These are phyloP conservation scores for Letharia lupina DNA, from an alignment of 495 filamentous ascomycete genomes.

Conservation along the genomic window DNA sequence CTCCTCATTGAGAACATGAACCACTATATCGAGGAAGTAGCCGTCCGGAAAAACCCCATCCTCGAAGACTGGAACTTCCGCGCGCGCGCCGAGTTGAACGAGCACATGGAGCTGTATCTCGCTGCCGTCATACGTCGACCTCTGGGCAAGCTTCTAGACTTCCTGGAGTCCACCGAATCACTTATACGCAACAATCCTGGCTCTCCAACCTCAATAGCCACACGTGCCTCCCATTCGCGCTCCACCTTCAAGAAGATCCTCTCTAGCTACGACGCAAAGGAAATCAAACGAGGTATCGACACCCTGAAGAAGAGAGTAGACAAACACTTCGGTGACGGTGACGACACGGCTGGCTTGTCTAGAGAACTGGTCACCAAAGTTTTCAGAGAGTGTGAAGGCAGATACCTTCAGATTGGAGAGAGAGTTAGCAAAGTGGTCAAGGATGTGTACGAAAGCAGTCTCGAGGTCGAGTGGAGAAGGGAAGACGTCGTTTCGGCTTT, in stretches of 20 bases:
- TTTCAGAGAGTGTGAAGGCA: constrained; percentile 64
- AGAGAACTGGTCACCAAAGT: constrained; percentile 67
- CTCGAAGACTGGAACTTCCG: constrained; percentile 72
- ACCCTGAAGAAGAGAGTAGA: constrained; percentile 81
- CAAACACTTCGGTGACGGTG: constrained; percentile 89
- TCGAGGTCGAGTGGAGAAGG: constrained; percentile 55
- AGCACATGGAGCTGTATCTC: constrained; percentile 81
- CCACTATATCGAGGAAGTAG: constrained; percentile 86
- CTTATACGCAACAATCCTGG: constrained; percentile 38
- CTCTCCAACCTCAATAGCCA: constrained; percentile 46
- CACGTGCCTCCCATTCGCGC: constrained; percentile 70
- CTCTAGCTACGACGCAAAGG: constrained; percentile 67
- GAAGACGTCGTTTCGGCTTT: constrained; percentile 50
- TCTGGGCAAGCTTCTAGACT: constrained; percentile 82
- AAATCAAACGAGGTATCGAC: constrained; percentile 77
- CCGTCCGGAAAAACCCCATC: constrained; percentile 61
- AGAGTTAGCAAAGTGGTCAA: constrained; percentile 36
- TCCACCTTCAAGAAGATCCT: constrained; percentile 77
- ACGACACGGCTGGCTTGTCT: constrained; percentile 54
- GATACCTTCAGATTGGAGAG: not conserved
- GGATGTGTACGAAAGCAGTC: constrained; percentile 54
- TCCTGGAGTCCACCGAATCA: constrained; percentile 72
- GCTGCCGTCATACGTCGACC: constrained; percentile 81
- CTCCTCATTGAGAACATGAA: constrained; percentile 98
- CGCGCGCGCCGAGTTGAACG: constrained; percentile 69